These are phyloP conservation scores for Orbilia javanica DNA, from an alignment of 2,329 filamentous ascomycete genomes.

Conservation along the genomic window DNA sequence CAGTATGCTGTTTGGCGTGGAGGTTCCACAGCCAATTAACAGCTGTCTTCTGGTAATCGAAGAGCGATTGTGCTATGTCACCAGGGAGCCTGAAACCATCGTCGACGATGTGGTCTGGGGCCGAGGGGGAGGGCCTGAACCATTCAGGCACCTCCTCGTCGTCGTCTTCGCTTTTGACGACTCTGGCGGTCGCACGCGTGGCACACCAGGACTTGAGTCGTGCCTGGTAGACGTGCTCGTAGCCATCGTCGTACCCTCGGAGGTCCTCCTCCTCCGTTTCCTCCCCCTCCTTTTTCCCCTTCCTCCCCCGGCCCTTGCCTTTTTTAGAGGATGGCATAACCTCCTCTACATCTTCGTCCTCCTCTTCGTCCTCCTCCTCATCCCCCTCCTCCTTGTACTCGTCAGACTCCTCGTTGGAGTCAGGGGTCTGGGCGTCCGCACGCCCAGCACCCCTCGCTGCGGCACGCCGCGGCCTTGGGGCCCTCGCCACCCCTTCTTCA, in stretches of 20 bases:
- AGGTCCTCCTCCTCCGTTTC: constrained; percentile 69
- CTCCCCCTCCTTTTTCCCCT: constrained; percentile 68
- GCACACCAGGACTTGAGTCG: constrained; percentile 82
- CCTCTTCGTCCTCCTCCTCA: constrained; percentile 45
- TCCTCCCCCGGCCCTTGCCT: constrained; percentile 60
- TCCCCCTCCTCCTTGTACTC: constrained; percentile 64
- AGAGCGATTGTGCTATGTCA: constrained; percentile 90
- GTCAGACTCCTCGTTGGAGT: constrained; percentile 63
- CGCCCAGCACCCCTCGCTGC: constrained; percentile 62
- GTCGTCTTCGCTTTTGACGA: constrained; percentile 65
- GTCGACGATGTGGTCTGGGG: constrained; percentile 79
- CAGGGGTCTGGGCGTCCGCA: constrained; percentile 63
- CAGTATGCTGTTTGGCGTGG: constrained; percentile 82
- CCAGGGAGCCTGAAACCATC: constrained; percentile 85
- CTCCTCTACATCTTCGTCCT: constrained; percentile 63
- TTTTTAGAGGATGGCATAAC: constrained; percentile 38
- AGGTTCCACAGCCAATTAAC: constrained; percentile 97
- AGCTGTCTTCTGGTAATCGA: constrained; percentile 96
- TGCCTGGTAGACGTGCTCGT: constrained; percentile 82
- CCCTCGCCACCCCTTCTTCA: constrained; percentile 61
- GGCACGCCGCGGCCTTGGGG: constrained; percentile 68
- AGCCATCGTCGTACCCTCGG: constrained; percentile 84
- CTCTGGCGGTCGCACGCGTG: constrained; percentile 65
- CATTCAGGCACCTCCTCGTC: constrained; percentile 75
- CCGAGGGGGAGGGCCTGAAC: constrained; percentile 86